Conservation (phyloP, 2,329 filamentous ascomycete species). For the Calonectria multiphialidica region DNA sequence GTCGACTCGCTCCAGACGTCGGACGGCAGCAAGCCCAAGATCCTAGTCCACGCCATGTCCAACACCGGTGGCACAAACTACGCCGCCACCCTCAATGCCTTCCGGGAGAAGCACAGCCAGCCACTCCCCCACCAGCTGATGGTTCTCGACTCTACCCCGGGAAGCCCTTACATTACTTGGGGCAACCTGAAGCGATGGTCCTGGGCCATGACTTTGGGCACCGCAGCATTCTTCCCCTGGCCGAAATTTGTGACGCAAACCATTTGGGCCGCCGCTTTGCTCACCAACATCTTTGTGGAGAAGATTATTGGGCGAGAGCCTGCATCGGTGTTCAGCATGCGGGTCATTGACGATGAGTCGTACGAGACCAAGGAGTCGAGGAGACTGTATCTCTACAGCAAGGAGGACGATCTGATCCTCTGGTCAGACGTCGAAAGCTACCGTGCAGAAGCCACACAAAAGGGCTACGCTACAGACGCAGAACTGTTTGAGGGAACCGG, state of each 20-base stretch:
- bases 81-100: conserved; percentile 62
- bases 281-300: conserved; percentile 49
- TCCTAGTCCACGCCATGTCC: conserved; percentile 68
- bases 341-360: conserved; percentile 51
- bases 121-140: conserved; percentile 61
- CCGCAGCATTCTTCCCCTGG: conserved; percentile 60
- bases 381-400: conserved; percentile 70
- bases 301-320: conserved; percentile 53
- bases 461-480: conserved; percentile 62
- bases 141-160: conserved; percentile 66
- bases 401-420: conserved; percentile 67
- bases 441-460: conserved; percentile 57
- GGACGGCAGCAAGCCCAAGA: conserved; percentile 40
- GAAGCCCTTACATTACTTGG: conserved; percentile 55
- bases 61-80: conserved; percentile 69
- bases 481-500: conserved; percentile 68
- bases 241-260: conserved; percentile 61
- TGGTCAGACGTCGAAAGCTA: conserved; percentile 68
- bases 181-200: conserved; percentile 63
- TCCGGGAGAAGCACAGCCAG: conserved; percentile 50
- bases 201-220: conserved; percentile 64
- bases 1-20: conserved; percentile 28
- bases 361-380: conserved; percentile 53
- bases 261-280: conserved; percentile 60
- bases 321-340: conserved; percentile 54